Conservation (phyloP, 176 grass and related monocot genomes). For the Olyra latifolia region DNA sequence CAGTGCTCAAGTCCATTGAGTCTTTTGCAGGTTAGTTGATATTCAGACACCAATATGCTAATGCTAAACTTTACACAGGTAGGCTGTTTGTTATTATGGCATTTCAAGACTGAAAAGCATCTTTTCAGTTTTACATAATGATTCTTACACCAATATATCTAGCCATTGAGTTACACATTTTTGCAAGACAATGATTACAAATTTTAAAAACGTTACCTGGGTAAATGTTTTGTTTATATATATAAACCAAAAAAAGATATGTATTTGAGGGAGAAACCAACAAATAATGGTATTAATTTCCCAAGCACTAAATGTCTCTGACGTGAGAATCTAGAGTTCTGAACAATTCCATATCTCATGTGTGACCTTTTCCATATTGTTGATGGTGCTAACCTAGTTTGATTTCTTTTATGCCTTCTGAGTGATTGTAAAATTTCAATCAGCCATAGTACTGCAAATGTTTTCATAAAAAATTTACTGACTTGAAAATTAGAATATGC, state of each 20-base stretch:
- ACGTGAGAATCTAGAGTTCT: neutral
- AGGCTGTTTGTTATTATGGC: slow-evolving; percentile 2
- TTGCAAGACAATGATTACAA: neutral
- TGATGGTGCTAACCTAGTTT: slow-evolving; percentile 6
- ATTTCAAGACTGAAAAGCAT: neutral
- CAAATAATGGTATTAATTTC: slow-evolving; percentile 16
- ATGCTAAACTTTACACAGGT: neutral
- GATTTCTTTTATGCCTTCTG: neutral
- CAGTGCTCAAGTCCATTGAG: slow-evolving; percentile 43
- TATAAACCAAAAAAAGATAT: neutral
- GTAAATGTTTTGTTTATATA: slow-evolving; percentile 12
- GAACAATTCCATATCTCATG: neutral
- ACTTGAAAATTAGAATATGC: neutral
- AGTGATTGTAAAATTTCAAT: slow-evolving; percentile 4
- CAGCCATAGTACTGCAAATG: neutral
- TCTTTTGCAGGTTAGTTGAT: slow-evolving; percentile 70
- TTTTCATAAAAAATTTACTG: neutral
- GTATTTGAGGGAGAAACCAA: too few species aligned
- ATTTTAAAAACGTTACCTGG: neutral
- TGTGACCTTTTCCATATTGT: slow-evolving; percentile 1
- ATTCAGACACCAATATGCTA: slow-evolving; percentile 14
- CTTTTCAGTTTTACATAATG: slow-evolving; percentile 1
- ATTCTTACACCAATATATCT: slow-evolving; percentile 2
- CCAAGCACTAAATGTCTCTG: neutral
- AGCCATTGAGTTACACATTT: neutral